Conservation (phyloP, 495 filamentous ascomycete species). For the Aspergillus bertholletiae region DNA sequence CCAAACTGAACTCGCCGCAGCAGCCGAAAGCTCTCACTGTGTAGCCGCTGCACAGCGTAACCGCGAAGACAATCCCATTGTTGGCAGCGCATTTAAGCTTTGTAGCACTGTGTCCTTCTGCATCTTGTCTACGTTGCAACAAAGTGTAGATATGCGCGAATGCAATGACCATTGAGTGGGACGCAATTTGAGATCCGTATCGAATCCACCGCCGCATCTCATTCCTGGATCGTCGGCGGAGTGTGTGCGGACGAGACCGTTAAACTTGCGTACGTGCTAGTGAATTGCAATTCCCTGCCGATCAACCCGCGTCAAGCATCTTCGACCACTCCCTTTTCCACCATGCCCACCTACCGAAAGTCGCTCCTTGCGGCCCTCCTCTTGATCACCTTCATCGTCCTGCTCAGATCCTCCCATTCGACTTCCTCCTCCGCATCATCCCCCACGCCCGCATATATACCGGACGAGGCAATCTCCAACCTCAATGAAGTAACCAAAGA, state of each 20-base stretch:
- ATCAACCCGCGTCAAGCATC: slow-evolving; percentile 1
- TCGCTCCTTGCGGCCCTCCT: slow-evolving; percentile 64
- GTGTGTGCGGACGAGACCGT: slow-evolving; percentile 7
- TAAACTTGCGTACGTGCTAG: not conserved
- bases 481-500: slow-evolving; percentile 8
- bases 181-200: not conserved
- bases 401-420: slow-evolving; percentile 61
- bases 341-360: slow-evolving; percentile 68
- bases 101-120: not conserved
- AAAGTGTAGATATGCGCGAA: not conserved
- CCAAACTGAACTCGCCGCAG: too few species aligned
- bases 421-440: slow-evolving; percentile 20
- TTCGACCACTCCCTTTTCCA: slow-evolving; percentile 6
- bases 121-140: not conserved
- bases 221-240: slow-evolving; percentile 12
- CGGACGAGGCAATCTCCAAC: slow-evolving; percentile 3
- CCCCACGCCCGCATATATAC: slow-evolving; percentile 14
- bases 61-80: not conserved
- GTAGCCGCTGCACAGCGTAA: too few species aligned
- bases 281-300: not conserved
- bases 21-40: not conserved
- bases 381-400: slow-evolving; percentile 65
- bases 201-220: not conserved
- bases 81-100: not conserved
- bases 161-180: not conserved